Base-by-base conservation (phyloP, 805 yeast species). In the Monosporozyma aquatica region DNA sequence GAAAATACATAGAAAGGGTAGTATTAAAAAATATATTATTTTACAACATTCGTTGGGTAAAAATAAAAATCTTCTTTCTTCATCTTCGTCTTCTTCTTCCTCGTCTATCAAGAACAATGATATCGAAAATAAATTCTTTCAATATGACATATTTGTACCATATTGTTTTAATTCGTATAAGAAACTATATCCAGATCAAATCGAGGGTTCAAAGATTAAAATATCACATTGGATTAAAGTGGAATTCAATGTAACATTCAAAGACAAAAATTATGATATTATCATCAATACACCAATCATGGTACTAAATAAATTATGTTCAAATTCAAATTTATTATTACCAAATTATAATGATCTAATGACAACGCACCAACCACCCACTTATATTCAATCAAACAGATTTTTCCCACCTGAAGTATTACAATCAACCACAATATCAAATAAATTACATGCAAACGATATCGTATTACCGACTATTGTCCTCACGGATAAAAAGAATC, bases 151-250 rank as follows among this genome's bases (percentile, higher is more conserved):
- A 9, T 82, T 71, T 49, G 81, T 90, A 18, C 97, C 97, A 2
- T 76, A 77, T 46, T 66, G 65, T 36, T 67, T 85, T 42, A 74
- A 74, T 43, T 74, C 74, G 18, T 72, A 72, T 40, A 69, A 69
- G 40, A 70, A 67, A 46, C 62, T 82, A 18, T 95, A 86, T 53
- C 95, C 97, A 1, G 94, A 90, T 62, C 85, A 95, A 0, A 18
- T 18, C n/a, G 75, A 86, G 2, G 81, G 73, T 50, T 75, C 72
- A 24, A 78, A 77, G 51, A 85, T 92, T 48, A 86, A 86, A 62
- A 74, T 89, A 5, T 89, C 84, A 53, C 98, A 90, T 64, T 90
- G 97, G 96, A 77, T 90, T 54, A 92, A 90, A 62, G 74, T 92
- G 11, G 80, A 92, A 46, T 66, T 90, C 41, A 67, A 97, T 39